phyloP scores from a whole-genome alignment of 2,329 filamentous ascomycete genomes.

The Paradendryphiella salina region DNA sequence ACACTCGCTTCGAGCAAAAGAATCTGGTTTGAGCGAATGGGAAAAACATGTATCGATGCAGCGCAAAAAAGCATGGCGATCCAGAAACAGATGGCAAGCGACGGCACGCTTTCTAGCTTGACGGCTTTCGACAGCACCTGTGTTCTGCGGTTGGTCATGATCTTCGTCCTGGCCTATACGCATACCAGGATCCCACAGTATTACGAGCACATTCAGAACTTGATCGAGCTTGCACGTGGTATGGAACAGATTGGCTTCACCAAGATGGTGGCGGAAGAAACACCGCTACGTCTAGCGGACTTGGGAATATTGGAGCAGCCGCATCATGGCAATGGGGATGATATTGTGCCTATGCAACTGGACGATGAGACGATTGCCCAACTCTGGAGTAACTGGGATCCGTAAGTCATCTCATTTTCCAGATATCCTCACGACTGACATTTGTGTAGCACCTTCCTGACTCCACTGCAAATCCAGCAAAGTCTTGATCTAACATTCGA shows the following conservation, averaged over 20 bases:
- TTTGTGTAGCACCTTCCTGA: slow-evolving; percentile 36
- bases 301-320: slow-evolving; percentile 32
- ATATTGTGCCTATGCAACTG: slow-evolving; percentile 23
- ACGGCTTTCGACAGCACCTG: slow-evolving; percentile 45
- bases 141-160: slow-evolving; percentile 39
- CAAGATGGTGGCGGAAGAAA: slow-evolving; percentile 43
- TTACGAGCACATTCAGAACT: slow-evolving; percentile 32
- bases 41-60: slow-evolving; percentile 40
- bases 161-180: slow-evolving; percentile 43
- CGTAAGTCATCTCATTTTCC: slow-evolving; percentile 24
- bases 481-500: slow-evolving; percentile 41
- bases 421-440: not conserved
- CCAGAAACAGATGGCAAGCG: slow-evolving; percentile 34
- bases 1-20: slow-evolving; percentile 34
- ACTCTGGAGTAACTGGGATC: slow-evolving; percentile 39
- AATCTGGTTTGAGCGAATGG: slow-evolving; percentile 42
- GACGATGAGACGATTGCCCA: slow-evolving; percentile 38
- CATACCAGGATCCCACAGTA: slow-evolving; percentile 36
- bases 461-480: slow-evolving; percentile 41
- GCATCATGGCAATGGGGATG: not conserved
- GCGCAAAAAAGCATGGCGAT: slow-evolving; percentile 37
- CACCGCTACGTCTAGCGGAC: slow-evolving; percentile 37
- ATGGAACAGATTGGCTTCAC: slow-evolving; percentile 45
- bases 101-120: slow-evolving; percentile 35
- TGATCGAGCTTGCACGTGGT: slow-evolving; percentile 24